phyloP scores from a whole-genome alignment of 768 basidiomycete genomes.

The Roridomyces roridus region DNA sequence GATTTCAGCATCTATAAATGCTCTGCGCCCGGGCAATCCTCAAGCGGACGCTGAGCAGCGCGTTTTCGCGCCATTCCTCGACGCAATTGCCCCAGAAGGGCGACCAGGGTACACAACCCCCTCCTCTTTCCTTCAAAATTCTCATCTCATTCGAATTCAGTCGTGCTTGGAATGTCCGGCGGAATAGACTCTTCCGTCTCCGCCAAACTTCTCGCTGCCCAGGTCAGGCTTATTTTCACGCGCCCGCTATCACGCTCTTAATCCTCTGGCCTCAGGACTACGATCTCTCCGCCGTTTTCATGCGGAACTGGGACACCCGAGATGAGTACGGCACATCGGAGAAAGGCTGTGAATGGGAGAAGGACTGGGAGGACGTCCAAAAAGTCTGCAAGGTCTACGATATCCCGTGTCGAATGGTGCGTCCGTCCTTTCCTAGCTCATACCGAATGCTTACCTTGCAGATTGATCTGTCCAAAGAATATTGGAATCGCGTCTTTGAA shows the following conservation, averaged over 20 bases:
- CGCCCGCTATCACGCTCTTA: not conserved
- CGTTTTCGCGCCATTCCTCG: not conserved
- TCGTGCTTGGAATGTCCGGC: constrained; percentile 93
- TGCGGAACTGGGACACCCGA: constrained; percentile 95
- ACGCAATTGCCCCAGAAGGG: constrained; percentile 19
- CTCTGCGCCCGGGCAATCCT: constrained; percentile 15
- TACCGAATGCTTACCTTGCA: constrained; percentile 33
- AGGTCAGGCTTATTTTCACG: constrained; percentile 45
- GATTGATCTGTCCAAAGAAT: constrained; percentile 89
- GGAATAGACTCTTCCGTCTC: constrained; percentile 95
- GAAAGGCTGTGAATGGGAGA: constrained; percentile 94
- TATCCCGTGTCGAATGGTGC: constrained; percentile 77
- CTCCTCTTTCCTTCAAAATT: too few species aligned
- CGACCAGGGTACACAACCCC: constrained; percentile 20
- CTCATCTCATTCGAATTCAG: constrained; percentile 42
- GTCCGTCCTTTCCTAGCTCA: not conserved
- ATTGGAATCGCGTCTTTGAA: constrained; percentile 92
- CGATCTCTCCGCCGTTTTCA: constrained; percentile 87
- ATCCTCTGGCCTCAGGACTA: constrained; percentile 58
- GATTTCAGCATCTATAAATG: too few species aligned
- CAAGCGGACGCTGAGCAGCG: constrained; percentile 4
- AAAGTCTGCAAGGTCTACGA: constrained; percentile 75
- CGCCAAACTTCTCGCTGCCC: constrained; percentile 73
- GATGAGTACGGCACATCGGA: constrained; percentile 77
- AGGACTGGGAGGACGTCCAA: constrained; percentile 92